Base-by-base conservation (phyloP, 257 asterid genomes). In the Solanum habrochaites region DNA sequence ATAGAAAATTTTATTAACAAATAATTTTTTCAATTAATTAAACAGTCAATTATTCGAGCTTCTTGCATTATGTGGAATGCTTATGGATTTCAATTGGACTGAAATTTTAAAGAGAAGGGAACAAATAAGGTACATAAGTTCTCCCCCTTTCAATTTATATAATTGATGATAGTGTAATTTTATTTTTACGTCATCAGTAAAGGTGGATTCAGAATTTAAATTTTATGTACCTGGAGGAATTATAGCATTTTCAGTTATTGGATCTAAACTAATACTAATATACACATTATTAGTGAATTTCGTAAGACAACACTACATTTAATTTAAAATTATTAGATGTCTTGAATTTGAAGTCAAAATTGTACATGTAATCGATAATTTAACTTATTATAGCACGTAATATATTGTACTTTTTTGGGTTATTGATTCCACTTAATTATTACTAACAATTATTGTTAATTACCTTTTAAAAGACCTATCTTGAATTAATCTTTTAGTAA, bases 31-130 rank as follows among this genome's bases (percentile, higher is more conserved):
- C 39, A 77, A 35, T 23, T 27, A 25, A 62, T 87, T 47, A 16
- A 88, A 86, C 93, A 97, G 99, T 67, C 91, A 90, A 82, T 85
- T 97, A 84, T 95, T 95, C 89, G 99, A 97, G 94, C 92, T 94
- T 86, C 98, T 97, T 35, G 96, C 98, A 21, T 87, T 97, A 89
- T 95, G 96, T 88, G 99, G 98, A 85, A 90, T 97, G 95, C 93
- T 97, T 43, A 97, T 97, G 97, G 99, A 97, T 90, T 94, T 92
- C 89, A 97, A 95, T 87, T 95, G 98, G 98, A 95, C 98, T 7
- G 97, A 97, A 88, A 97, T 97, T 84, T 87, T 97, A 25, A 95
- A 93, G 87, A 92, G 95, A 87, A 93, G 92, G 90, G 90, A 90
- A 66, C 88, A 88, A 69, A 89, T 96, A 64, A 95, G 99, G 99